Evolutionary conservation across 2,329 filamentous ascomycete genomes (phyloP), one percentile per base, ranked within the genome.

Genomic region (Fusarium illudens): DNA sequence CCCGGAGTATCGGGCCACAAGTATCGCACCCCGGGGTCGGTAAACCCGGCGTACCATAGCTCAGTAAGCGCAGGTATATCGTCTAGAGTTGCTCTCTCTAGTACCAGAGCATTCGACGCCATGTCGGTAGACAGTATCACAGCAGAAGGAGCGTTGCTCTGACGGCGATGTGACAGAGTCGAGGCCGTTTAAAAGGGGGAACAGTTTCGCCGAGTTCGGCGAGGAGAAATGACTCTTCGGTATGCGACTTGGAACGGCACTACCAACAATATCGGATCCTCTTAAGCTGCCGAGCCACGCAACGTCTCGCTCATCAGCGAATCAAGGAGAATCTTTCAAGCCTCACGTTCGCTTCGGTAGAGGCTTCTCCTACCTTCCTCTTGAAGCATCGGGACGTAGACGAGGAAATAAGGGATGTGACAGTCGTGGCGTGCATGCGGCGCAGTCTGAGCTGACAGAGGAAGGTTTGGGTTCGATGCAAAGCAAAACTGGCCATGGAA

Each of bases 1-100:
- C 50, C 37, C 27, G 58, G 37, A 36, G 58, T 60, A 22, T 60
- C 51, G 19, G 58, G 58, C 58, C 58, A 60, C 32, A 60, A 13
- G 37, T 22, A 11, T 6, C 51, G 50, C 20, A 60, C 37, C 13
- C 50, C 58, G 29, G 58, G 39, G 50, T 46, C 39, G 2, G 50
- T 55, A 25, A 60, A 60, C 13, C 36, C 58, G 22, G 58, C 58
- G 20, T 37, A 60, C 58, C 58, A 60, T 15, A 60, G 25, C 29
- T 60, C 58, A 11, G 58, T 60, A 32, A 60, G 29, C 22, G 58
- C 30, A 36, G 58, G 50, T 9, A 60, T 22, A 25, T 60, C 58
- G 6, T 54, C 50, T 11, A 60, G 29, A 37, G 58, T 60, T 22
- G 33, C 55, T 12, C 30, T 17, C 30, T 50, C 55, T 19, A 58